Evolutionary conservation across 805 yeast species (phyloP).

Genomic region (Candida railenensis): DNA sequence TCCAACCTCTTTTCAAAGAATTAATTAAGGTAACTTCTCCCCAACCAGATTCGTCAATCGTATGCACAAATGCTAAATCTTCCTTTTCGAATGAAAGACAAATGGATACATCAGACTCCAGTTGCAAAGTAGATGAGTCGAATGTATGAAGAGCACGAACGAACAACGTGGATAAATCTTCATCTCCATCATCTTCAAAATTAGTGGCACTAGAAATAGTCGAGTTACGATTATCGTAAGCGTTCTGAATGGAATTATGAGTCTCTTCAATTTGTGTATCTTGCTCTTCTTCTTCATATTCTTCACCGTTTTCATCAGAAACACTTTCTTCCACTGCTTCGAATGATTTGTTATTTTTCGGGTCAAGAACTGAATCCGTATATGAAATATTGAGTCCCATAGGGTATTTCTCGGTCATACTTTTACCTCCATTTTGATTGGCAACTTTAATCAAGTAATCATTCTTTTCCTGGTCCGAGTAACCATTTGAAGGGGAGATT

Average conservation of each 20-base stretch:
- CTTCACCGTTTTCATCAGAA: neutral
- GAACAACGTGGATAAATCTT: slow-evolving; percentile 51
- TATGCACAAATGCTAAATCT: slow-evolving; percentile 75
- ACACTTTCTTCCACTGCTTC: slow-evolving; percentile 1
- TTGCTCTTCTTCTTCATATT: neutral
- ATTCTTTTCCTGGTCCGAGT: slow-evolving; percentile 17
- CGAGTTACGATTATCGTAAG: neutral
- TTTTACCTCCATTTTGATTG: slow-evolving; percentile 6
- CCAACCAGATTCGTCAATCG: slow-evolving; percentile 83
- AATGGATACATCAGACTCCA: slow-evolving; percentile 65
- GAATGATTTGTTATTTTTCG: slow-evolving; percentile 9
- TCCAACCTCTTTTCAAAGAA: slow-evolving; percentile 73
- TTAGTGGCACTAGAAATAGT: neutral
- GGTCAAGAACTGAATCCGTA: slow-evolving; percentile 16
- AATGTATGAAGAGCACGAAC: slow-evolving; percentile 59
- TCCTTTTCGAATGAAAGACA: slow-evolving; percentile 70
- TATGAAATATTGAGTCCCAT: slow-evolving; percentile 24
- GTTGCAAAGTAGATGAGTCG: slow-evolving; percentile 56
- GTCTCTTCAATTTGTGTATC: neutral
- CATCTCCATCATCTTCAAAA: slow-evolving; percentile 18
- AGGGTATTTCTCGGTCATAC: slow-evolving; percentile 13
- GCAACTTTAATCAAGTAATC: slow-evolving; percentile 14
- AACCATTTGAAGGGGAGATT: slow-evolving; percentile 7
- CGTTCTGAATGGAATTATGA: neutral
- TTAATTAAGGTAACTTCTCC: slow-evolving; percentile 77